phyloP scores from a whole-genome alignment of 331 rosid species.

The Rosa hybrid region DNA sequence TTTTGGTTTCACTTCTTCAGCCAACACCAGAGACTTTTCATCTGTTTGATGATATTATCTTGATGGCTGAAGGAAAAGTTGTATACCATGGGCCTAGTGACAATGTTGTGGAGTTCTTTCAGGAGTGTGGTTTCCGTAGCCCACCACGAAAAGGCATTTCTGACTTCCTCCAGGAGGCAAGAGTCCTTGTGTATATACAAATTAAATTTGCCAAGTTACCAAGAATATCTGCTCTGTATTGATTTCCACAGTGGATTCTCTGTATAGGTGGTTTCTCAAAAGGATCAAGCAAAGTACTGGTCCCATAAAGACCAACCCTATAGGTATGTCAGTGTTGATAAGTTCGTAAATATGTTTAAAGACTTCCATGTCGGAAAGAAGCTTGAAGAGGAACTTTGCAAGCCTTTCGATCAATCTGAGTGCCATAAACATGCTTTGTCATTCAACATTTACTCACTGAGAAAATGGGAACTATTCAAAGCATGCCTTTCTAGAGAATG shows the following conservation, averaged over 20 bases:
- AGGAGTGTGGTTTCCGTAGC: conserved; percentile 19
- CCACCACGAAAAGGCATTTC: conserved; percentile 21
- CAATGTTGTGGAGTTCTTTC: conserved; percentile 17
- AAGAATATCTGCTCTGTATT: too few relatives aligned
- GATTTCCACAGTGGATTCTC: neutral
- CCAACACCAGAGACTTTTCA: conserved; percentile 20
- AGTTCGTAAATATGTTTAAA: conserved; percentile 32
- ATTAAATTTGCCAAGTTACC: too few relatives aligned
- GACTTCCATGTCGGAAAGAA: conserved; percentile 36
- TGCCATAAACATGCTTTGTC: conserved; percentile 33
- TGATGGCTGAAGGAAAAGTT: conserved; percentile 19
- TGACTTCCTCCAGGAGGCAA: conserved; percentile 20
- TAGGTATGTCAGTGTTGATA: conserved; percentile 37
- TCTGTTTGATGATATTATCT: conserved; percentile 19
- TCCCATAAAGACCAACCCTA: conserved; percentile 26
- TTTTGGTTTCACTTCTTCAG: conserved; percentile 22
- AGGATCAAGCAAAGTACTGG: conserved; percentile 59
- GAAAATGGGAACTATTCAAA: conserved; percentile 40
- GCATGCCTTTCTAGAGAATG: conserved; percentile 53
- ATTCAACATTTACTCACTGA: conserved; percentile 24
- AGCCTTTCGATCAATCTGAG: conserved; percentile 38
- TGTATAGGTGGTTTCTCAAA: conserved; percentile 41
- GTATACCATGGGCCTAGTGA: conserved; percentile 14
- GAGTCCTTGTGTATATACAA: neutral
- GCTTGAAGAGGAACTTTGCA: conserved; percentile 16